phyloP scores from a whole-genome alignment of 371 early-diverging fungal species.

The Mucor mucedo region DNA sequence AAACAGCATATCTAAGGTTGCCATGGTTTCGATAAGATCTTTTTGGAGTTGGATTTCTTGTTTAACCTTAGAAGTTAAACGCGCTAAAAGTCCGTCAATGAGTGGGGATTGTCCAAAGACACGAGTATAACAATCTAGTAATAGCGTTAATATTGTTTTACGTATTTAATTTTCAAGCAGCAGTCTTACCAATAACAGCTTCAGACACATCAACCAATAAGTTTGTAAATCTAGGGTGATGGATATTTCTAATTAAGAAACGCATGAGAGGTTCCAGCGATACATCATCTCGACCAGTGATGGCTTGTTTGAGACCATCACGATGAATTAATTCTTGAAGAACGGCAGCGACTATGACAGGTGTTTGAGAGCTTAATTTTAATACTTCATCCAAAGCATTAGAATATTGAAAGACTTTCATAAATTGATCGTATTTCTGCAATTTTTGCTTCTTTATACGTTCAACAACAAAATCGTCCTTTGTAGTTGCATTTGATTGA shows the following conservation, averaged over 20 bases:
- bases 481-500: constrained; percentile 33
- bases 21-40: constrained; percentile 73
- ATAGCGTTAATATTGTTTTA: not conserved
- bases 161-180: not conserved
- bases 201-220: constrained; percentile 80
- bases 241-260: constrained; percentile 79
- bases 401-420: constrained; percentile 83
- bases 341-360: constrained; percentile 69
- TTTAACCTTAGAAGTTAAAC: constrained; percentile 70
- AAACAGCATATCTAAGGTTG: constrained; percentile 82
- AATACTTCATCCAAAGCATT: constrained; percentile 86
- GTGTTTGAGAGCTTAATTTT: constrained; percentile 53
- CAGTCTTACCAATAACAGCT: constrained; percentile 68
- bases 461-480: constrained; percentile 78
- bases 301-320: constrained; percentile 77
- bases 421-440: constrained; percentile 78
- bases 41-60: constrained; percentile 78
- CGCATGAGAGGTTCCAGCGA: constrained; percentile 80
- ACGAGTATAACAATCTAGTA: constrained; percentile 77
- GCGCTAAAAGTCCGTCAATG: constrained; percentile 69
- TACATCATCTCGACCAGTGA: constrained; percentile 88
- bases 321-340: constrained; percentile 90
- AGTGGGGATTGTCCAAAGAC: constrained; percentile 80
- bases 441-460: constrained; percentile 63
- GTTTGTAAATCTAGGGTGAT: constrained; percentile 77